phyloP scores from a whole-genome alignment of 2,329 filamentous ascomycete genomes.

The Helotiales sp. region DNA sequence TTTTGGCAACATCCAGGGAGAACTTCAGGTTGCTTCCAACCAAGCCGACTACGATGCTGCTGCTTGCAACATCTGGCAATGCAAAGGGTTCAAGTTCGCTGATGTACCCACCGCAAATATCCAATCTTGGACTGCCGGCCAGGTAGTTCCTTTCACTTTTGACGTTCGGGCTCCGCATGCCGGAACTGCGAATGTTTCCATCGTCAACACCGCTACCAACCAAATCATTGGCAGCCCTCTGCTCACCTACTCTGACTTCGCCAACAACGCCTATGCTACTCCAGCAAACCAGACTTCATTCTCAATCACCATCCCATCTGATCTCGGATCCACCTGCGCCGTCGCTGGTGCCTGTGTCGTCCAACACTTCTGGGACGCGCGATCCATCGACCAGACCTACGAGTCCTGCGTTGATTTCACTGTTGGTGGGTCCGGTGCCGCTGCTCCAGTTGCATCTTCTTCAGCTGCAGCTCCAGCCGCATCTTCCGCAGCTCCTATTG shows the following conservation, averaged over 20 bases:
- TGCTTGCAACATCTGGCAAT: slow-evolving; percentile 51
- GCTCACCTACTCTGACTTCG: slow-evolving; percentile 55
- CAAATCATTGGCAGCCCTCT: slow-evolving; percentile 54
- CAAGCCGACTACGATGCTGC: slow-evolving; percentile 39
- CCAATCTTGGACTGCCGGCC: slow-evolving; percentile 51
- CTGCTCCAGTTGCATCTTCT: not conserved
- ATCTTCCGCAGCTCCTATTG: slow-evolving; percentile 1
- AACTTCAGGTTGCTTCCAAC: slow-evolving; percentile 45
- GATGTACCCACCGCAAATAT: slow-evolving; percentile 50
- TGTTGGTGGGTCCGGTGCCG: slow-evolving; percentile 24
- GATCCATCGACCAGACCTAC: slow-evolving; percentile 58
- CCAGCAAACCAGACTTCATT: slow-evolving; percentile 54
- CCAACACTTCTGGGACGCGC: slow-evolving; percentile 60
- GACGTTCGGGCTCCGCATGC: slow-evolving; percentile 55
- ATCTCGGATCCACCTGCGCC: slow-evolving; percentile 47
- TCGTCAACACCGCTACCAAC: slow-evolving; percentile 56
- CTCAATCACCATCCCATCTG: slow-evolving; percentile 57
- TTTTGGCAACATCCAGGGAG: slow-evolving; percentile 44
- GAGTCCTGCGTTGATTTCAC: slow-evolving; percentile 59
- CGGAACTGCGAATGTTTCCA: slow-evolving; percentile 59
- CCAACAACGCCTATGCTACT: slow-evolving; percentile 50
- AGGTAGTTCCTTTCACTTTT: slow-evolving; percentile 50
- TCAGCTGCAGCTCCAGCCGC: slow-evolving; percentile 5
- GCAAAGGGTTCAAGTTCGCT: slow-evolving; percentile 52
- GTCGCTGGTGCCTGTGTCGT: slow-evolving; percentile 46